phyloP scores from a whole-genome alignment of 345 rosid species.

The Populus davidiana region DNA sequence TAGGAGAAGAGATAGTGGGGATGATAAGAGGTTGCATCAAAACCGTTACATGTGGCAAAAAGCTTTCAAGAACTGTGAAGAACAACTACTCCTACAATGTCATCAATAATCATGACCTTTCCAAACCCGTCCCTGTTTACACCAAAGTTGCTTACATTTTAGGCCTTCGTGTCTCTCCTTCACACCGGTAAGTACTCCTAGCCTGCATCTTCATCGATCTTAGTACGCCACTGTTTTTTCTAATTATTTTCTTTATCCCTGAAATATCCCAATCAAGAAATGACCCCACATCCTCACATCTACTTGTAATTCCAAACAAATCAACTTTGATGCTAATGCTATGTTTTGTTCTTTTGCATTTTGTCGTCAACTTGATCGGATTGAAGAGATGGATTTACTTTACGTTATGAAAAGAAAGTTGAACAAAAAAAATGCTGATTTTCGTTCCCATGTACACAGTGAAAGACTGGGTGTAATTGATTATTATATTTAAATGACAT shows the following conservation, averaged over 20 bases:
- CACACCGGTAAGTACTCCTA: slow-evolving; percentile 49
- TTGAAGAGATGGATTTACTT: background rate
- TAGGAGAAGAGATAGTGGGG: slow-evolving; percentile 72
- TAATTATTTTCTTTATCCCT: too few species aligned
- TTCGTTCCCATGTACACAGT: background rate
- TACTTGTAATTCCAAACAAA: too few species aligned
- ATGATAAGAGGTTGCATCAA: slow-evolving; percentile 90
- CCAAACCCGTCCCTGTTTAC: slow-evolving; percentile 45
- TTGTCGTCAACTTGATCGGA: background rate
- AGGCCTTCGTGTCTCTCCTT: slow-evolving; percentile 90
- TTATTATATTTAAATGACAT: background rate
- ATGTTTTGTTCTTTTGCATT: background rate
- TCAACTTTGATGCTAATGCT: background rate
- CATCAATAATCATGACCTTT: background rate
- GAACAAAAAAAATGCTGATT: background rate
- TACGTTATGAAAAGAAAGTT: background rate
- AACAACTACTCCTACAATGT: background rate
- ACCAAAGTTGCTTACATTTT: slow-evolving; percentile 83
- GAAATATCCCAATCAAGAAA: too few species aligned
- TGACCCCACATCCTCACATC: too few species aligned
- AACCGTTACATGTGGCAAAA: slow-evolving; percentile 84
- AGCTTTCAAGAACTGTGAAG: slow-evolving; percentile 30
- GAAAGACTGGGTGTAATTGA: too few species aligned
- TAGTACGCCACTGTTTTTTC: too few species aligned
- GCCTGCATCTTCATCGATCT: background rate